phyloP scores from a whole-genome alignment of 1,139 yeast genomes.

The Pichia sp. region DNA sequence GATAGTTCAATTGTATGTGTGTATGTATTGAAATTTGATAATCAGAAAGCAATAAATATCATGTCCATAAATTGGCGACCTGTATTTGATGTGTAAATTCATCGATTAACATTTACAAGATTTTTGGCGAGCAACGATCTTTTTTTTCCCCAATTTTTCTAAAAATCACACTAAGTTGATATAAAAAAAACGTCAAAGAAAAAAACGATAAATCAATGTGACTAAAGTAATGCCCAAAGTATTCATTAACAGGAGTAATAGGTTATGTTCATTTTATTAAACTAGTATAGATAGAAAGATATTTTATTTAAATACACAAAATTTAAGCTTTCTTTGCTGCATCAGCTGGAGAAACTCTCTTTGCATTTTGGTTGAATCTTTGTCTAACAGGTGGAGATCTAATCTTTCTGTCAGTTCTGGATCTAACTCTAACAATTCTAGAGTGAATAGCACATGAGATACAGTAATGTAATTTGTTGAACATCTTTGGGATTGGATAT shows the following conservation, averaged over 20 bases:
- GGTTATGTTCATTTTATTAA: background rate
- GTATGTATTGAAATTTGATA: background rate
- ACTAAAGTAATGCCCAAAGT: no score
- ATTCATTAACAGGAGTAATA: background rate
- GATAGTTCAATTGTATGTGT: background rate
- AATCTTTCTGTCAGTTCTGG: constrained; percentile 96
- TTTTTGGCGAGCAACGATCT: background rate
- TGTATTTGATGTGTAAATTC: background rate
- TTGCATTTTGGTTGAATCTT: constrained; percentile 87
- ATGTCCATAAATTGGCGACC: background rate
- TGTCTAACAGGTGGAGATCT: constrained; percentile 99
- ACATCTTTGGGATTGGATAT: constrained; percentile 98
- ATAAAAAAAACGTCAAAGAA: no score
- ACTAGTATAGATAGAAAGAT: background rate
- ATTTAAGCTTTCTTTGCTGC: constrained; percentile 77
- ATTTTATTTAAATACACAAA: constrained; percentile 1
- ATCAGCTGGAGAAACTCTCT: constrained; percentile 94
- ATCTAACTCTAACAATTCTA: constrained; percentile 99
- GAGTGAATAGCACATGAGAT: constrained; percentile 99
- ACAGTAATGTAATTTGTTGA: constrained; percentile 99
- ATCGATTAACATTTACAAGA: background rate
- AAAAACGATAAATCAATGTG: no score
- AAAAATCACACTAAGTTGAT: background rate
- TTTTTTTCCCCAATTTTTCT: background rate
- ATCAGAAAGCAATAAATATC: background rate